phyloP scores from a whole-genome alignment of 768 basidiomycete species.

The Trametes sanguinea region DNA sequence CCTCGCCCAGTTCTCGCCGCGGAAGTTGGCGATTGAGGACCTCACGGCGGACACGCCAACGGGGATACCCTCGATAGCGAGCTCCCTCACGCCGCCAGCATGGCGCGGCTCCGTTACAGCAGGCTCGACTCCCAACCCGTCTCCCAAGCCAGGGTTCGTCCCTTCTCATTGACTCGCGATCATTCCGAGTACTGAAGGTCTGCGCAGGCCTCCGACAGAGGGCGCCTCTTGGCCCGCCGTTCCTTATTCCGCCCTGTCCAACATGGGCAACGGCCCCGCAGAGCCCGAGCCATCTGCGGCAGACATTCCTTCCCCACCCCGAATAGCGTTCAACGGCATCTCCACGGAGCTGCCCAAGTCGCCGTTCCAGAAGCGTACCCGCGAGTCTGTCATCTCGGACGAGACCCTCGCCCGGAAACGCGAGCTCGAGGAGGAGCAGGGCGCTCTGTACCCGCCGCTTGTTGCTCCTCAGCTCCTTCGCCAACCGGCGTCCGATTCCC shows the following conservation, averaged over 20 bases:
- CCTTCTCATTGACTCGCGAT: slow-evolving; percentile 16
- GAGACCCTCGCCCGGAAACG: slow-evolving; percentile 44
- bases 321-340: slow-evolving; percentile 67
- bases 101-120: slow-evolving; percentile 10
- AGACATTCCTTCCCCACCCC: slow-evolving; percentile 55
- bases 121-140: slow-evolving; percentile 13
- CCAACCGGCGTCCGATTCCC: slow-evolving; percentile 41
- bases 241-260: slow-evolving; percentile 41
- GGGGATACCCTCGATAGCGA: slow-evolving; percentile 22
- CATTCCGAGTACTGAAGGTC: slow-evolving; percentile 15
- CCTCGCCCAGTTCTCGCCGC: slow-evolving; percentile 32
- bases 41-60: slow-evolving; percentile 24
- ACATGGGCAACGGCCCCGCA: slow-evolving; percentile 15
- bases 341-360: slow-evolving; percentile 60
- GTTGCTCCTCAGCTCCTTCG: slow-evolving; percentile 32
- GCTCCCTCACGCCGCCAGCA: slow-evolving; percentile 16
- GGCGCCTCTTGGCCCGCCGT: slow-evolving; percentile 44
- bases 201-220: slow-evolving; percentile 14
- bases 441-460: slow-evolving; percentile 46
- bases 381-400: slow-evolving; percentile 46
- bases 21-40: slow-evolving; percentile 26
- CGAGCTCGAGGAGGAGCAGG: slow-evolving; percentile 51
- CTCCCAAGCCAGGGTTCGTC: slow-evolving; percentile 23
- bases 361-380: slow-evolving; percentile 28
- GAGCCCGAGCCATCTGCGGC: slow-evolving; percentile 37